Conservation (phyloP, 345 rosid species). For the Gynandropsis gynandra region DNA sequence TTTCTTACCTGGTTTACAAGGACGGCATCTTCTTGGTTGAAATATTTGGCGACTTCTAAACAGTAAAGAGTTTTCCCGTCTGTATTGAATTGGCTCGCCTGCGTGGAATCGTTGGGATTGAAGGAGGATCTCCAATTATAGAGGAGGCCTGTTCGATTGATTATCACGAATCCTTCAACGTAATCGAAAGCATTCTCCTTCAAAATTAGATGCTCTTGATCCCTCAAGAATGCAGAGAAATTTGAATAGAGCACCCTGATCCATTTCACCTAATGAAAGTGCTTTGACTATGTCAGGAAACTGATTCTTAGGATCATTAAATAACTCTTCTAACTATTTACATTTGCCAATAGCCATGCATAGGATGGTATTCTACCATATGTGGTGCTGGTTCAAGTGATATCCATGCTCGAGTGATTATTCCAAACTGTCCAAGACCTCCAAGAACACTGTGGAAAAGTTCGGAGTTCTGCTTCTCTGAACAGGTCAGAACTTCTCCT, state of each 20-base stretch:
- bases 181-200: conserved; percentile 59
- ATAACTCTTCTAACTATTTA: not conserved
- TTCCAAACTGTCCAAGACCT: conserved; percentile 96
- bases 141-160: conserved; percentile 71
- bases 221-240: conserved; percentile 62
- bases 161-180: conserved; percentile 78
- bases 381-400: conserved; percentile 59
- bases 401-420: conserved; percentile 78
- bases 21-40: conserved; percentile 44
- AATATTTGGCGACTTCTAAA: conserved; percentile 75
- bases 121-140: conserved; percentile 84
- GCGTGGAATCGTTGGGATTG: conserved; percentile 54
- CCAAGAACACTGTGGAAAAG: conserved; percentile 87
- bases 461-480: conserved; percentile 62
- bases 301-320: conserved; percentile 9
- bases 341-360: not conserved
- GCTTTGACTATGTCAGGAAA: conserved; percentile 17
- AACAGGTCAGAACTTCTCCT: conserved; percentile 77
- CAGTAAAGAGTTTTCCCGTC: conserved; percentile 81
- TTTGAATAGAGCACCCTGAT: conserved; percentile 80
- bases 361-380: conserved; percentile 41
- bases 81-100: conserved; percentile 63
- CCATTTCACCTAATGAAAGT: conserved; percentile 73
- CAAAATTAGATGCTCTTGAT: conserved; percentile 78
- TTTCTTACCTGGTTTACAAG: conserved; percentile 42